Evolutionary conservation across 495 filamentous ascomycete species (phyloP), one percentile per base, ranked within the genome.

Genomic region (Acidiella bohemica): DNA sequence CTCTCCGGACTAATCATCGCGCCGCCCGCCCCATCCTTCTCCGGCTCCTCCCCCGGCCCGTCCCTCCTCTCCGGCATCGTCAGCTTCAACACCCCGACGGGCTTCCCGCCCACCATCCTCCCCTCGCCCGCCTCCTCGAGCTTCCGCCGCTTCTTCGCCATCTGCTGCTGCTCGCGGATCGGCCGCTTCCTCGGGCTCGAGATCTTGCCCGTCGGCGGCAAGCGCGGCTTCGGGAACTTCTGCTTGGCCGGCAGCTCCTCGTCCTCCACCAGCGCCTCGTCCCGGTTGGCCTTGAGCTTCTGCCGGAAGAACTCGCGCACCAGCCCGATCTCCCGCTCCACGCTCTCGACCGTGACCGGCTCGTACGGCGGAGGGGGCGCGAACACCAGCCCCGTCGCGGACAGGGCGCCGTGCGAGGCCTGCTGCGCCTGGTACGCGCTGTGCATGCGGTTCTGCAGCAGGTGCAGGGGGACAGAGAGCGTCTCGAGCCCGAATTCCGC

Each of bases 121-220:
- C 39, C 36, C 1, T 41, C 19, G 9, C 46, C 54, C 24, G 39
- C 53, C 32, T 58, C 56, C 32, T 61, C 56, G 14, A 57, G 31
- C 51, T 60, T 62, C 20, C 56, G 51, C 65, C 81, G 86, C 64
- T 85, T 83, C 57, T 79, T 84, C 33, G 71, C 76, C 44, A 74
- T 68, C 44, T 67, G 73, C 28, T 78, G 74, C 50, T 82, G 80
- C 46, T 83, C 78, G 53, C 76, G 75, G 27, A 79, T 72, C 16
- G 85, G 83, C 18, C 90, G 71, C 61, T 99, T 99, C 41, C 86
- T 75, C 13, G 88, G 87, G 34, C 76, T 80, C 6, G 79, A 72
- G 39, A 99, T 99, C 67, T 96, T 96, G 43, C 90, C 90, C 16
- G 82, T 94, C 28, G 88, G 84, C 41, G 86, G 86, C 14, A 99